These are phyloP conservation scores for Penicillium verrucosum DNA, from an alignment of 2,329 filamentous ascomycete species.

Conservation along the genomic window DNA sequence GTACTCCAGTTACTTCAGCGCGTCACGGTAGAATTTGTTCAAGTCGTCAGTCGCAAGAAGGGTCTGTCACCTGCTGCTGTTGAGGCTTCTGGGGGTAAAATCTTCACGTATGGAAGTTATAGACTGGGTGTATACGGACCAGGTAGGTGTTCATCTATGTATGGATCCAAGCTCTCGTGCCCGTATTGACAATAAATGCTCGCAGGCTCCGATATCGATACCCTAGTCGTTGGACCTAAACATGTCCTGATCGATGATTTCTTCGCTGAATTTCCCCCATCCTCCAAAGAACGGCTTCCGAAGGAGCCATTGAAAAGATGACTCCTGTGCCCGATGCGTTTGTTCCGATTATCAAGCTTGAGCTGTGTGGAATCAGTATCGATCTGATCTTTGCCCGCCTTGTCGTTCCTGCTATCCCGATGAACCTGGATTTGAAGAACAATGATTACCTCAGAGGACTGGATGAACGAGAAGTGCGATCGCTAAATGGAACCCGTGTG, in stretches of 20 bases:
- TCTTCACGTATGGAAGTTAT: slow-evolving; percentile 96
- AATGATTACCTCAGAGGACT: slow-evolving; percentile 80
- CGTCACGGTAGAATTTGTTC: slow-evolving; percentile 83
- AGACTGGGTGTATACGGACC: slow-evolving; percentile 90
- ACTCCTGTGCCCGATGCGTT: slow-evolving; percentile 84
- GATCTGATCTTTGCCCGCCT: slow-evolving; percentile 87
- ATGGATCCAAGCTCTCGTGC: neutral
- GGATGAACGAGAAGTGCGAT: slow-evolving; percentile 81
- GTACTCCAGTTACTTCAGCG: slow-evolving; percentile 74
- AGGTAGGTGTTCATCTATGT: slow-evolving; percentile 39
- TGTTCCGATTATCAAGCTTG: slow-evolving; percentile 96
- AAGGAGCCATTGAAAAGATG: slow-evolving; percentile 78
- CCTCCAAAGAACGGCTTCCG: slow-evolving; percentile 70
- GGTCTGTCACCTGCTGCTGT: slow-evolving; percentile 72
- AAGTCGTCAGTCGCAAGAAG: slow-evolving; percentile 70
- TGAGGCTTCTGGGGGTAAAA: slow-evolving; percentile 81
- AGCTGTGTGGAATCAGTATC: slow-evolving; percentile 86
- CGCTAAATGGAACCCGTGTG: slow-evolving; percentile 89
- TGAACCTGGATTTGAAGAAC: slow-evolving; percentile 73
- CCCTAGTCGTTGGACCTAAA: slow-evolving; percentile 84
- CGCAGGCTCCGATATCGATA: slow-evolving; percentile 91
- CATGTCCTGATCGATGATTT: slow-evolving; percentile 88
- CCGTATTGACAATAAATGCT: slow-evolving; percentile 1
- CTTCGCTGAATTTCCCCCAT: slow-evolving; percentile 82
- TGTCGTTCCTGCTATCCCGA: slow-evolving; percentile 67